Evolutionary conservation across 2,329 filamentous ascomycete species (phyloP).

Genomic region (Pezicula carpinea): DNA sequence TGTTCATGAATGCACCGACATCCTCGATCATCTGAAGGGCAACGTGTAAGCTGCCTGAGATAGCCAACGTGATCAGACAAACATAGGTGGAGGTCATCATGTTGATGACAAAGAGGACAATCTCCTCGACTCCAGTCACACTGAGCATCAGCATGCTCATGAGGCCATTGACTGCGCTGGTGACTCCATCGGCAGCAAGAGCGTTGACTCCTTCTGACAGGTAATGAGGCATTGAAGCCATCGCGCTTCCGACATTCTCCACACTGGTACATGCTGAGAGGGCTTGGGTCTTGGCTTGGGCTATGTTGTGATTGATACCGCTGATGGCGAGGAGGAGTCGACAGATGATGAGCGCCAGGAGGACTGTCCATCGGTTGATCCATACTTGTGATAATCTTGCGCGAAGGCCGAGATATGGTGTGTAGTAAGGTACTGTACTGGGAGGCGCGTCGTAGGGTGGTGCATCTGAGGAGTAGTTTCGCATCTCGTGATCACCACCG

Average conservation of each 20-base stretch:
- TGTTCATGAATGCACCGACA: conserved; percentile 56
- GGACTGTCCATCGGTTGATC: conserved; percentile 95
- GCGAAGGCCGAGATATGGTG: conserved; percentile 86
- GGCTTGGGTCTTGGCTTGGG: conserved; percentile 72
- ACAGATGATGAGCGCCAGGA: conserved; percentile 79
- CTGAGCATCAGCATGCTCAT: conserved; percentile 74
- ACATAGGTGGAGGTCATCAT: conserved; percentile 86
- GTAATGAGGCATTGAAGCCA: conserved; percentile 98
- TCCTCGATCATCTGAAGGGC: conserved; percentile 59
- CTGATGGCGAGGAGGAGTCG: conserved; percentile 73
- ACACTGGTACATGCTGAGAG: conserved; percentile 87
- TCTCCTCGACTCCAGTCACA: conserved; percentile 77
- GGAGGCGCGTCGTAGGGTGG: conserved; percentile 23
- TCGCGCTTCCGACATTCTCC: conserved; percentile 85
- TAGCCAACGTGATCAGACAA: conserved; percentile 80
- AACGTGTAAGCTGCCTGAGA: conserved; percentile 73
- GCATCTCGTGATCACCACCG: conserved; percentile 25
- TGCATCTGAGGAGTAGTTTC: conserved; percentile 15
- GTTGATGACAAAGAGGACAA: conserved; percentile 89
- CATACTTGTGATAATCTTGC: conserved; percentile 91
- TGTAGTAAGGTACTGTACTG: conserved; percentile 65
- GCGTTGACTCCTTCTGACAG: conserved; percentile 85
- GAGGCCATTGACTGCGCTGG: conserved; percentile 74
- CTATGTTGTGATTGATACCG: conserved; percentile 69
- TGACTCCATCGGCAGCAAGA: conserved; percentile 73